Percentiles rank a stretch among this genome's conserved stretches.
Evolutionary conservation across 1,284 basidiomycete species (phyloP).

Genomic region (Cerrena zonata): DNA sequence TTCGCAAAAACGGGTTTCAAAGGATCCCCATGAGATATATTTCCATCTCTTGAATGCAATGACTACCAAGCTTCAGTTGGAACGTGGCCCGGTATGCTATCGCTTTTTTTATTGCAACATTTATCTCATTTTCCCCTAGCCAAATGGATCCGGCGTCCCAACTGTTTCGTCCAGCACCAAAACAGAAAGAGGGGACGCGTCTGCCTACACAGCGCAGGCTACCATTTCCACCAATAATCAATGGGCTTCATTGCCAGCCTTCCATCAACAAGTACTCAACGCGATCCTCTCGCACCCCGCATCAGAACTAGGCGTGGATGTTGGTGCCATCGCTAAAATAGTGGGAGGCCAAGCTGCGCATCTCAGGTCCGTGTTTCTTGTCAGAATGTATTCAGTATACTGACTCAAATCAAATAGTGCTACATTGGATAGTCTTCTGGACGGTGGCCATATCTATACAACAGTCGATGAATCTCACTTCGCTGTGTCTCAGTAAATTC

Average conservation of each 20-base stretch:
- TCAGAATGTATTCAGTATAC: background rate
- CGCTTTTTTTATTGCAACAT: conserved; percentile 1
- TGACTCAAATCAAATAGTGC: too few species aligned
- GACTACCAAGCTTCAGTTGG: conserved; percentile 39
- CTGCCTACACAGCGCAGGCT: conserved; percentile 30
- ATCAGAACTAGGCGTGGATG: conserved; percentile 44
- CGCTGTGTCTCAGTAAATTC: conserved; percentile 24
- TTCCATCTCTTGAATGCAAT: conserved; percentile 70
- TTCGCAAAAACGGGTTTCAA: conserved; percentile 62
- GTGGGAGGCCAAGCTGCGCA: conserved; percentile 24
- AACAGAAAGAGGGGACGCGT: conserved; percentile 11
- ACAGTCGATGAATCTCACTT: conserved; percentile 47
- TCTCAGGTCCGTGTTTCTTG: conserved; percentile 34
- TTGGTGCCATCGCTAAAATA: conserved; percentile 37
- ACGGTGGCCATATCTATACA: conserved; percentile 51
- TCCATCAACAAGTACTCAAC: conserved; percentile 47
- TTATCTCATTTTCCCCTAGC: conserved; percentile 23
- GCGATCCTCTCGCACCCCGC: conserved; percentile 34
- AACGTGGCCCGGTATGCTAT: conserved; percentile 33
- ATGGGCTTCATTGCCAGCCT: conserved; percentile 36
- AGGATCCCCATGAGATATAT: conserved; percentile 75
- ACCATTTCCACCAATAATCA: conserved; percentile 21
- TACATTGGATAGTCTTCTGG: conserved; percentile 47
- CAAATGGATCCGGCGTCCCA: conserved; percentile 10
- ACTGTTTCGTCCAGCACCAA: conserved; percentile 2